Evolutionary conservation across 2,329 filamentous ascomycete genomes (phyloP).

Genomic region (Mycocentrospora acerina): DNA sequence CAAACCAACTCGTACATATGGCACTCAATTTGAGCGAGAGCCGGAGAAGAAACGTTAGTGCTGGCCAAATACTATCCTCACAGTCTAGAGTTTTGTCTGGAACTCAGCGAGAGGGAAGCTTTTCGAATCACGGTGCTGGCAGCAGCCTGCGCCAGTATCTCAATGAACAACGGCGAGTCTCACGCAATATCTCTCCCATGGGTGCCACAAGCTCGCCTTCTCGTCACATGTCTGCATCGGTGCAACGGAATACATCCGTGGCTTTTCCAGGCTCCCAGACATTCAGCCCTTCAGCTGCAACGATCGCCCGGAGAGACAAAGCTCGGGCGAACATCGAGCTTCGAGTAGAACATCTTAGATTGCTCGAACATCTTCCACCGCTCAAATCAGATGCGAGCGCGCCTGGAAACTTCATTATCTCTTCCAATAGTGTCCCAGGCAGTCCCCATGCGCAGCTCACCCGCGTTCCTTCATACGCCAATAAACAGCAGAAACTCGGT

Average conservation of each 20-base stretch:
- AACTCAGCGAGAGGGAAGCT: constrained; percentile 39
- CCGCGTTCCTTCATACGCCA: constrained; percentile 41
- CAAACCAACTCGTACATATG: constrained; percentile 89
- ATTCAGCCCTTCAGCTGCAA: constrained; percentile 75
- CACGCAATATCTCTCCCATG: constrained; percentile 62
- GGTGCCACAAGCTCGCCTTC: constrained; percentile 41
- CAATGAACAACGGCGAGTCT: constrained; percentile 68
- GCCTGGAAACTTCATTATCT: constrained; percentile 44
- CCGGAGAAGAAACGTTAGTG: constrained; percentile 62
- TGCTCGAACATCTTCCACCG: constrained; percentile 78
- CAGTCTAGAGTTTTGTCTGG: constrained; percentile 52
- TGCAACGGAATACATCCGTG: constrained; percentile 26
- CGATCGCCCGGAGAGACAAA: constrained; percentile 78
- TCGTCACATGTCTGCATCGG: constrained; percentile 31
- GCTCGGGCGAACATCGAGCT: constrained; percentile 85
- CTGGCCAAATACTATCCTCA: constrained; percentile 55
- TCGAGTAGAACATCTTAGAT: constrained; percentile 76
- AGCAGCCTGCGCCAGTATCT: constrained; percentile 67
- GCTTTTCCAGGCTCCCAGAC: constrained; percentile 34
- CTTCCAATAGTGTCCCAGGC: constrained; percentile 46
- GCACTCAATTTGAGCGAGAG: constrained; percentile 86
- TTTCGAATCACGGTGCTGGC: constrained; percentile 48
- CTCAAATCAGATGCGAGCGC: constrained; percentile 55
- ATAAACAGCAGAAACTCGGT: constrained; percentile 53
- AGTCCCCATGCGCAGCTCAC: constrained; percentile 43